Base-by-base conservation (phyloP, 2,329 filamentous ascomycete genomes). In the Diaporthe longicolla region DNA sequence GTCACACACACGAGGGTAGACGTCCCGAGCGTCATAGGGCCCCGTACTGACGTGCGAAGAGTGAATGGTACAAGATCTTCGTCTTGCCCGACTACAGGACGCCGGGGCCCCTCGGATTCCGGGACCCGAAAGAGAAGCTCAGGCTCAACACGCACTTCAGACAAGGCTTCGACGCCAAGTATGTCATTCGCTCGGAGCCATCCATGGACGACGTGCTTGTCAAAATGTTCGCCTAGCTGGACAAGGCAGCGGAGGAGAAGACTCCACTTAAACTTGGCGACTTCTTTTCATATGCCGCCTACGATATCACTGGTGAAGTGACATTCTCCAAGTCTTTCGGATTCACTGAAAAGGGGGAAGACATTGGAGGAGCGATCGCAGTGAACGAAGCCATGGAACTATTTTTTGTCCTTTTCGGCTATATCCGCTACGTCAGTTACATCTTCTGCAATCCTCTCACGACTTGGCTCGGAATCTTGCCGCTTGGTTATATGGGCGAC, bases 51-150 rank as follows among this genome's bases (percentile, higher is more conserved):
- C 76, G 79, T 81, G 43, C 11, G 52, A 10, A 70, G 68, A 43
- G 50, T 24, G 72, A 78, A 19, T 83, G 79, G 80, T 84, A 84
- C 76, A 78, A 80, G 6, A 77, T 83, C n/a, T 78, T 84, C 24
- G 79, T 79, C 24, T 72, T 85, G 19, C 84, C 84, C 10, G 83
- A 86, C 76, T 79, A 63, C 40, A 63, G 37, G 24, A 29, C 37
- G 24, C 24, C 58, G 37, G 37, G 6, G 8, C 81, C 81, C 45
- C 81, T 50, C 80, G 81, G 24, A 83, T 82, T 74, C 78, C 83
- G 35, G 83, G 79, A 83, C 73, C 81, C 81, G 11, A 80, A 80
- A 32, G 77, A 79, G 6, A 81, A 85, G 43, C 80, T 81, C 37
- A 76, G 77, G 35, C 79, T 80, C 57, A 76, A 79, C 7, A 80